Evolutionary conservation across 805 yeast species (phyloP), one percentile per base, ranked within the genome.

Genomic region (Schizosaccharomyces lindneri): DNA sequence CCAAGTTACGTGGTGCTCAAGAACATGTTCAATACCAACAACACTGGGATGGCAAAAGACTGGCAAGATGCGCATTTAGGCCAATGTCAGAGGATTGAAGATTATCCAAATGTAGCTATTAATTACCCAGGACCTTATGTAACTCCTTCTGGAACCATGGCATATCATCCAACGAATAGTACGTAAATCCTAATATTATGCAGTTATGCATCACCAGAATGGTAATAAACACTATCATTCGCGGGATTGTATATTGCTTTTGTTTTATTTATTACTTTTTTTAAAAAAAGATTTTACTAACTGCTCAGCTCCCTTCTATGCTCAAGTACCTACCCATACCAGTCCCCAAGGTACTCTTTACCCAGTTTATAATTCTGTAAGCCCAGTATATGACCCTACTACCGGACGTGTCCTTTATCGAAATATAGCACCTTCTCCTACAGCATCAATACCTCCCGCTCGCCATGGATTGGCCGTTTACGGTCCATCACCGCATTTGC

Each of bases 1-100:
- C 51, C 51, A 46, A 19, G 51, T 46, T 46, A 46, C 51, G 51
- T 46, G 51, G 51, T 24, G 13, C 7, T n/a, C 27, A 46, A 7
- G 27, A 24, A 46, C 51, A 46, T 46, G 51, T 24, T 5, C 51
- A 19, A 46, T 46, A 46, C 51, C 57, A 51, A 51, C 57, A 51
- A 51, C 31, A 17, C 36, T 51, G 57, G 57, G 36, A 51, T 51
- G 57, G 57, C 57, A 51, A 29, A 51, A 51, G 57, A 51, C 57
- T 51, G 57, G 57, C 57, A 51, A 29, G 31, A 21, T 51, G 31
- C 57, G 32, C 31, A 17, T 21, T 51, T 51, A 6, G 57, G 57
- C 6, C 51, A 46, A 46, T 46, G 51, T 24, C 57, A 51, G 36
- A 21, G 57, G 57, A 21, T 29, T 9, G 36, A 51, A 29, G 57